Evolutionary conservation across 768 basidiomycete species (phyloP).

Genomic region (Saitozyma sp.): DNA sequence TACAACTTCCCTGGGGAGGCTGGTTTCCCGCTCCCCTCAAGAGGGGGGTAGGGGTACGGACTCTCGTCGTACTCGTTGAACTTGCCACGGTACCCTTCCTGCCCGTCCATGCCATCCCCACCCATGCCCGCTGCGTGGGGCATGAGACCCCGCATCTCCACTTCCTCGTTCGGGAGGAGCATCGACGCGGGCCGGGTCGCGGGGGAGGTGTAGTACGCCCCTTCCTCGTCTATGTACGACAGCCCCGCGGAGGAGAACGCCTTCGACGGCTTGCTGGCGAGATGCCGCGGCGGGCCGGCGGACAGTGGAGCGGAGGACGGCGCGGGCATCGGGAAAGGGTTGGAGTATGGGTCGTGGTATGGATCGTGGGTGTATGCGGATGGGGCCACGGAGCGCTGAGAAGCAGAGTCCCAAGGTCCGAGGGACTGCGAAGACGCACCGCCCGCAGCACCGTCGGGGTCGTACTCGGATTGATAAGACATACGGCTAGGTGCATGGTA

Average conservation of each 20-base stretch:
- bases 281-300: background rate
- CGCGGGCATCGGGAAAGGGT: slow-evolving; percentile 1
- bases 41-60: slow-evolving; percentile 24
- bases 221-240: slow-evolving; percentile 44
- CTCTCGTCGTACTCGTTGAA: slow-evolving; percentile 26
- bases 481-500: too few relatives aligned
- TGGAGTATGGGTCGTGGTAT: slow-evolving; percentile 1
- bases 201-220: slow-evolving; percentile 29
- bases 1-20: slow-evolving; percentile 14
- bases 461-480: background rate
- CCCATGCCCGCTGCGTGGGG: slow-evolving; percentile 23
- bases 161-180: slow-evolving; percentile 1
- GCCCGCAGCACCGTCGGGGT: background rate
- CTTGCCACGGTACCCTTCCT: slow-evolving; percentile 14
- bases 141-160: slow-evolving; percentile 36
- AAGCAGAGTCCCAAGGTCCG: slow-evolving; percentile 49
- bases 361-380: slow-evolving; percentile 4
- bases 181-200: slow-evolving; percentile 21
- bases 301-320: slow-evolving; percentile 1
- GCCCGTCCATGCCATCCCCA: slow-evolving; percentile 3
- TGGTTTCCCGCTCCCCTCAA: slow-evolving; percentile 2
- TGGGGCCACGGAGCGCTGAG: slow-evolving; percentile 29
- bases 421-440: slow-evolving; percentile 19
- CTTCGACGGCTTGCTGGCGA: slow-evolving; percentile 9
- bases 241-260: slow-evolving; percentile 27